Evolutionary conservation across 345 rosid genomes (phyloP), one percentile per base, ranked within the genome.

Genomic region (Tarenaya hassleriana): DNA sequence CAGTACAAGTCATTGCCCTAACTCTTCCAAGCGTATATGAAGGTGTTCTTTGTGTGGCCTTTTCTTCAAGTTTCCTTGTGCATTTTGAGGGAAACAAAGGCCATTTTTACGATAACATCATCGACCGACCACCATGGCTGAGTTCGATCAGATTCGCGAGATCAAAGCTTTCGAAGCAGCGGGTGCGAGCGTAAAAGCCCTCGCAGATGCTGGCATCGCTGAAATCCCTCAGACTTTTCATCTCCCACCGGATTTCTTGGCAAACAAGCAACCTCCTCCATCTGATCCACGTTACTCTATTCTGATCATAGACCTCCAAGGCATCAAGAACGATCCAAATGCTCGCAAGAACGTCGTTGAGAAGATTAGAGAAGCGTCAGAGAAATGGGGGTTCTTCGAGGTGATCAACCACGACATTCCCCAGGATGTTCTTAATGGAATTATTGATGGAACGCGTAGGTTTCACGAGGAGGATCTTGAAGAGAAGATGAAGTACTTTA

Each of bases 361-460:
- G 18, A 50, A 60, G 42, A 53, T 74, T 13, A 33, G 68, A 49
- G 41, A 41, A 0, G 77, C 78, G 0, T 68, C 69, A 0, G 60
- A 56, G 61, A 50, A 55, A 0, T 73, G 77, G 77, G 83, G 81
- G 13, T 69, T 81, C 61, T 73, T 81, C 21, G 82, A 71, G 61
- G 61, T 73, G 39, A 62, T 71, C 4, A 73, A 75, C 20, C 81
- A 81, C 8, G 69, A 67, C 39, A 73, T 81, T 53, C 73, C 74
- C 0, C 34, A 17, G 7, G 51, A 8, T 2, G 45, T 66, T 56
- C 47, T 75, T 59, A 67, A 68, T 10, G 78, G 61, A 47, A 41
- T 75, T 48, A 41, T 67, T 9, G 52, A 78, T 10, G 76, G 72
- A 7, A 40, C 71, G 12, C 43, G 48, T 6, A 60, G 56, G 40